Percentiles rank a stretch among this genome's conserved stretches.
These are phyloP conservation scores for Nicotiana attenuata DNA, from an alignment of 257 asterid species.

Conservation along the genomic window DNA sequence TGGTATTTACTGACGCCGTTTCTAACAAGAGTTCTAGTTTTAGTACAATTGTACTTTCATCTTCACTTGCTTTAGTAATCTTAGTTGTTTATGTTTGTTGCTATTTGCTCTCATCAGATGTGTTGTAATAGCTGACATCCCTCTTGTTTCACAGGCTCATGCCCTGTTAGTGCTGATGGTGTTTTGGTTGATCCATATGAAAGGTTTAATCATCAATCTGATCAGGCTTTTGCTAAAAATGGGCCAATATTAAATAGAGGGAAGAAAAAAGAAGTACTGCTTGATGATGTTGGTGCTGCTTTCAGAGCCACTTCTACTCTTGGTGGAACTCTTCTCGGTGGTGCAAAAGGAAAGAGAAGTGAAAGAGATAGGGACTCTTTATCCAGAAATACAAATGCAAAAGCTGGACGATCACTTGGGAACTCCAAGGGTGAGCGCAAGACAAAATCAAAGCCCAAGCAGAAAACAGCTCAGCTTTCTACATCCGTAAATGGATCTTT, in stretches of 20 bases:
- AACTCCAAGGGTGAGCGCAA: constrained; percentile 82
- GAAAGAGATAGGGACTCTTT: constrained; percentile 58
- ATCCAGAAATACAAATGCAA: constrained; percentile 30
- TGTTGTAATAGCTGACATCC: background rate
- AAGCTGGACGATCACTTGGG: constrained; percentile 57
- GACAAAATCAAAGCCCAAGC: constrained; percentile 73
- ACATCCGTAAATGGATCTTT: constrained; percentile 61
- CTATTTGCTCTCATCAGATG: background rate
- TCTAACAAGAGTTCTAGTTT: background rate
- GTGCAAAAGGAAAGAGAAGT: constrained; percentile 86
- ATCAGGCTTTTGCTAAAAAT: constrained; percentile 42
- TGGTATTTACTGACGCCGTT: background rate
- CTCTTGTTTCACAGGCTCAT: constrained; percentile 16
- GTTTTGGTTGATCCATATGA: constrained; percentile 30
- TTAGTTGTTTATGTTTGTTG: background rate
- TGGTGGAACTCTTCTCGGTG: constrained; percentile 46
- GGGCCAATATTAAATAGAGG: constrained; percentile 73
- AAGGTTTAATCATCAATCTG: constrained; percentile 32
- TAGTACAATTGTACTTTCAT: background rate
- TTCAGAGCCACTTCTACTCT: constrained; percentile 46
- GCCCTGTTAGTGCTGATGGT: constrained; percentile 33
- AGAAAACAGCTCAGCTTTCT: constrained; percentile 81
- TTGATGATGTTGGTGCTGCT: constrained; percentile 65
- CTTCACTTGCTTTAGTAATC: background rate
- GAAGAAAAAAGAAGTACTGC: constrained; percentile 75